Conservation (phyloP, 768 basidiomycete species). For the Collybiopsis confluens region DNA sequence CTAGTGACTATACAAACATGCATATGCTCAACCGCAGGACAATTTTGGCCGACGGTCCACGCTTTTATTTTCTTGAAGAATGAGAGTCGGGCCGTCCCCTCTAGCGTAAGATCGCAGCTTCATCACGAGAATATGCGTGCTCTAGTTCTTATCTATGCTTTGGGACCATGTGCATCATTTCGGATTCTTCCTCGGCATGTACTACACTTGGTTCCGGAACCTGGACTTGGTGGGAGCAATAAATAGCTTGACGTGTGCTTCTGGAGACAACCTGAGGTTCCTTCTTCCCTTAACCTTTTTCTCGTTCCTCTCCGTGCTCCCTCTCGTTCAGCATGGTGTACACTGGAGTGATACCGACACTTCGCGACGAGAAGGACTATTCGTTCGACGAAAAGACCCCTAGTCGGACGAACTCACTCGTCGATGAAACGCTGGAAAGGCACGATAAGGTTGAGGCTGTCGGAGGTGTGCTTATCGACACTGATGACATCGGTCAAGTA, state of each 20-base stretch:
- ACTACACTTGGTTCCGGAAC: not conserved
- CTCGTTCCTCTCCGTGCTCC: not conserved
- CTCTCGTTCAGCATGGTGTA: not conserved
- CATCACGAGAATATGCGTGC: no score
- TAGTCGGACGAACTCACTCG: slow-evolving; percentile 3
- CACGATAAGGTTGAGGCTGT: not conserved
- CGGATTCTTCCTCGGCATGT: not conserved
- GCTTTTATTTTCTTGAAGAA: no score
- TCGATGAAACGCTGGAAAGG: slow-evolving; percentile 11
- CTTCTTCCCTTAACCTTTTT: not conserved
- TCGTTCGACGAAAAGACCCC: slow-evolving; percentile 8
- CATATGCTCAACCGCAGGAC: no score
- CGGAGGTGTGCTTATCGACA: slow-evolving; percentile 6
- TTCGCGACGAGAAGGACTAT: slow-evolving; percentile 4
- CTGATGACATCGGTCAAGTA: slow-evolving; percentile 15
- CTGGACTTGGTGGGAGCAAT: not conserved
- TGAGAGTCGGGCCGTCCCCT: no score
- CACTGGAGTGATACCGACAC: slow-evolving; percentile 1
- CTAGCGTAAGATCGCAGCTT: no score
- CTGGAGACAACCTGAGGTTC: not conserved
- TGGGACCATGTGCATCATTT: not conserved
- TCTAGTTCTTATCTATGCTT: no score
- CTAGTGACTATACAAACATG: no score
- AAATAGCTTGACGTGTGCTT: slow-evolving; percentile 1
- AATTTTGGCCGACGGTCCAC: no score